These are phyloP conservation scores for Aspergillus tubingensis DNA, from an alignment of 2,329 filamentous ascomycete species.

Conservation along the genomic window DNA sequence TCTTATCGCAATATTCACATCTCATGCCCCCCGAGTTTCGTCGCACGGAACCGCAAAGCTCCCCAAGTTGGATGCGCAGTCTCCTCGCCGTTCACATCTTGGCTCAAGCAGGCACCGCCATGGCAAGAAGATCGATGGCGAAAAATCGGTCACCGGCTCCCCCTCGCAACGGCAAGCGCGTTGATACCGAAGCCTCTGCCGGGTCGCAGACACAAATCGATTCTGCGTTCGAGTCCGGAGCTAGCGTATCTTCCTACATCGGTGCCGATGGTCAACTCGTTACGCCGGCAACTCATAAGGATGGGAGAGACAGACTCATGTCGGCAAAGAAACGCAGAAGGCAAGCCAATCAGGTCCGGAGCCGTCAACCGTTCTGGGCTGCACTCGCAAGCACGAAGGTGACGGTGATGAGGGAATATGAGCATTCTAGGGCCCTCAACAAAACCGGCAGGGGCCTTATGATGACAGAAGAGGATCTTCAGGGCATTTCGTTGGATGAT, in stretches of 20 bases:
- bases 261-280: slow-evolving; percentile 50
- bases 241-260: slow-evolving; percentile 43
- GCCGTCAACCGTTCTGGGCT: slow-evolving; percentile 90
- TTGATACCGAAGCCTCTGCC: slow-evolving; percentile 49
- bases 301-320: slow-evolving; percentile 60
- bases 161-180: slow-evolving; percentile 45
- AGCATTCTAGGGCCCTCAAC: slow-evolving; percentile 64
- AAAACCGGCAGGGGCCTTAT: slow-evolving; percentile 42
- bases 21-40: slow-evolving; percentile 48
- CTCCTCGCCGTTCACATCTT: slow-evolving; percentile 52
- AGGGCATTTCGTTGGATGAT: slow-evolving; percentile 43
- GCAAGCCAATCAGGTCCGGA: slow-evolving; percentile 86
- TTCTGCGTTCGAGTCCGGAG: slow-evolving; percentile 46
- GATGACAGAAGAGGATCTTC: slow-evolving; percentile 46
- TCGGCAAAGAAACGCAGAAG: slow-evolving; percentile 80
- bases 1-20: slow-evolving; percentile 46
- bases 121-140: slow-evolving; percentile 50
- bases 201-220: slow-evolving; percentile 46
- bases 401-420: slow-evolving; percentile 88
- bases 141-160: slow-evolving; percentile 46
- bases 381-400: slow-evolving; percentile 95
- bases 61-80: slow-evolving; percentile 50
- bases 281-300: slow-evolving; percentile 54
- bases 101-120: slow-evolving; percentile 50
- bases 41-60: slow-evolving; percentile 43